These are phyloP conservation scores for Aspergillus quadrilineatus DNA, from an alignment of 2,329 filamentous ascomycete species.

Conservation along the genomic window DNA sequence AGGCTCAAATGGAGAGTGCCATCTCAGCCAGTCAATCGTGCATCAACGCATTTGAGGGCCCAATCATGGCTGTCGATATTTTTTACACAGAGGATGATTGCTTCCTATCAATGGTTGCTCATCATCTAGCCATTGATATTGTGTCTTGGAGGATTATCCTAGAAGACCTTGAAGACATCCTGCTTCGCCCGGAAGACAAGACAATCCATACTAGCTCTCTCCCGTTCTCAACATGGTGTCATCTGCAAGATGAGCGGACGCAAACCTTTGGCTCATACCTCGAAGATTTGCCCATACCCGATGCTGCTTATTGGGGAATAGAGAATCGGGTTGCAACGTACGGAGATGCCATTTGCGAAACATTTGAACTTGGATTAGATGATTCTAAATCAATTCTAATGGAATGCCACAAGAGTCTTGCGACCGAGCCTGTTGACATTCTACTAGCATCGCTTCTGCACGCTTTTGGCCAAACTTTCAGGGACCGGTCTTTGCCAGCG, in stretches of 20 bases:
- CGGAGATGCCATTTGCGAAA: conserved; percentile 36
- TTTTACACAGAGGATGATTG: conserved; percentile 36
- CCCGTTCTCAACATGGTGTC: conserved; percentile 41
- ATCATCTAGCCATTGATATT: conserved; percentile 42
- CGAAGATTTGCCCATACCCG: conserved; percentile 28
- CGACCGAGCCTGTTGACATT: conserved; percentile 39
- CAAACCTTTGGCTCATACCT: conserved; percentile 14
- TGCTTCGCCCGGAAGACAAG: conserved; percentile 30
- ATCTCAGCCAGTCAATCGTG: conserved; percentile 33
- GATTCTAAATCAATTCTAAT: conserved; percentile 31
- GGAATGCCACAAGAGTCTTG: conserved; percentile 33
- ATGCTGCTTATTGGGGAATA: conserved; percentile 39
- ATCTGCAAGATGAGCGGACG: conserved; percentile 31
- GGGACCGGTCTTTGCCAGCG: conserved; percentile 39
- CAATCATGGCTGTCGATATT: conserved; percentile 45
- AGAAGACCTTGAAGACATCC: conserved; percentile 39
- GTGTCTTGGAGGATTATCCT: conserved; percentile 43
- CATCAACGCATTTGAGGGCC: conserved; percentile 38
- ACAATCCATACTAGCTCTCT: conserved; percentile 26
- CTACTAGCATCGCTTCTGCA: conserved; percentile 41
- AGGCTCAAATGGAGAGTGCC: conserved; percentile 24
- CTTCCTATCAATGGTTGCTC: conserved; percentile 37
- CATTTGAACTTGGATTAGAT: conserved; percentile 33
- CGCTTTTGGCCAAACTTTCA: conserved; percentile 47
- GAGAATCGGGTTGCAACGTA: conserved; percentile 31